These are phyloP conservation scores for Aspergillus carlsbadensis DNA, from an alignment of 495 filamentous ascomycete species.

Conservation along the genomic window DNA sequence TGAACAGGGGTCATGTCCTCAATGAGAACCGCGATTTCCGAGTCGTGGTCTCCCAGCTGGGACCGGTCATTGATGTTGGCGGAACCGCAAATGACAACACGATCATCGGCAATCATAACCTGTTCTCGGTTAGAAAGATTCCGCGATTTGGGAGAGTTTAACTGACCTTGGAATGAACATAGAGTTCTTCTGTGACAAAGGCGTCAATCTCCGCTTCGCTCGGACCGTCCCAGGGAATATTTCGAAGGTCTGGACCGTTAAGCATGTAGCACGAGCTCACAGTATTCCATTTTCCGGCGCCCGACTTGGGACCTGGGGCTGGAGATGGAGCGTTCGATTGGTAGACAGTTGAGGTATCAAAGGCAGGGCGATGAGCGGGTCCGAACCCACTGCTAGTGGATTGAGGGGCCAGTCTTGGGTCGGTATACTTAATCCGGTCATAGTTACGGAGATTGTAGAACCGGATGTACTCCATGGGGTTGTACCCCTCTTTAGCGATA, in stretches of 20 bases:
- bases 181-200: slow-evolving; percentile 90
- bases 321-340: slow-evolving; percentile 70
- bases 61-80: slow-evolving; percentile 96
- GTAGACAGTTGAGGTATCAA: slow-evolving; percentile 45
- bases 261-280: slow-evolving; percentile 87
- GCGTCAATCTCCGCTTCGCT: slow-evolving; percentile 77
- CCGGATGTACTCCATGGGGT: slow-evolving; percentile 78
- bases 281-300: slow-evolving; percentile 64
- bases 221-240: slow-evolving; percentile 72
- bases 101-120: slow-evolving; percentile 90
- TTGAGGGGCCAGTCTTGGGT: slow-evolving; percentile 63
- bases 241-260: slow-evolving; percentile 68
- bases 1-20: slow-evolving; percentile 72
- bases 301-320: slow-evolving; percentile 28
- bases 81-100: slow-evolving; percentile 83
- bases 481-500: slow-evolving; percentile 67
- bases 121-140: slow-evolving; percentile 27
- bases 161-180: slow-evolving; percentile 82
- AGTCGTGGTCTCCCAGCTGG: slow-evolving; percentile 84
- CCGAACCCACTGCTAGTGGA: slow-evolving; percentile 37
- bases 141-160: neutral
- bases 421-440: slow-evolving; percentile 80
- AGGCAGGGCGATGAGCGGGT: slow-evolving; percentile 33
- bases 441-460: slow-evolving; percentile 96
- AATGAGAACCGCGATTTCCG: slow-evolving; percentile 78